Conservation (phyloP, 2,329 filamentous ascomycete species). For the Penicillium sp. region DNA sequence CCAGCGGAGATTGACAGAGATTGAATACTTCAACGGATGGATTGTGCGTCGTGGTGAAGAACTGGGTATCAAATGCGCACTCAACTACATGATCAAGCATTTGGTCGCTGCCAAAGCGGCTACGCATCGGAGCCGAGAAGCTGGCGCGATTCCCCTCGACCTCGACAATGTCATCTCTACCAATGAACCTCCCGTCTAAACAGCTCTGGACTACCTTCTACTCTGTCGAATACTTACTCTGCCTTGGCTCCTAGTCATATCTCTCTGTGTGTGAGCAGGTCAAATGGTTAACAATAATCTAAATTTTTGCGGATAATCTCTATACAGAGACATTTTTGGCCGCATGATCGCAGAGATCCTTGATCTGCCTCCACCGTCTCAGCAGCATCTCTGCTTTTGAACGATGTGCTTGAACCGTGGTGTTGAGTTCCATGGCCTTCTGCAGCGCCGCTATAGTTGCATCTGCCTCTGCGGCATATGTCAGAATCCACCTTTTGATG, state of each 20-base stretch:
- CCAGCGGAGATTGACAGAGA: slow-evolving; percentile 65
- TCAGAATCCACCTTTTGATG: slow-evolving; percentile 38
- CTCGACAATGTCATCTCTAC: slow-evolving; percentile 11
- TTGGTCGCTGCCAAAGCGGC: slow-evolving; percentile 70
- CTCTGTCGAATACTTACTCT: not conserved
- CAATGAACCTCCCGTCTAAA: slow-evolving; percentile 8
- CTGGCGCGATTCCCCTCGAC: slow-evolving; percentile 36
- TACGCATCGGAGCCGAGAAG: slow-evolving; percentile 40
- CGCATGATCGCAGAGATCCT: slow-evolving; percentile 33
- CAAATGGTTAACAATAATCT: not conserved
- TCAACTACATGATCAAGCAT: slow-evolving; percentile 71
- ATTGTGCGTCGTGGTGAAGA: slow-evolving; percentile 72
- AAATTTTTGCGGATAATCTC: not conserved
- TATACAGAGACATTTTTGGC: slow-evolving; percentile 23
- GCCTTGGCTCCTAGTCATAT: not conserved
- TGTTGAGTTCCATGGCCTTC: slow-evolving; percentile 15
- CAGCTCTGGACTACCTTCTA: not conserved
- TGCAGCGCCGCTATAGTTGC: slow-evolving; percentile 28
- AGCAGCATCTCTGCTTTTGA: slow-evolving; percentile 31
- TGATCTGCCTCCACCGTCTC: slow-evolving; percentile 44
- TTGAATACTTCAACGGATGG: slow-evolving; percentile 87
- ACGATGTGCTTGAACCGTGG: slow-evolving; percentile 19
- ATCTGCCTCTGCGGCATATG: slow-evolving; percentile 38
- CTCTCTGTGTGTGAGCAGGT: not conserved
- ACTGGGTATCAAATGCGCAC: slow-evolving; percentile 67